phyloP scores from a whole-genome alignment of 305 asterid genomes.

The Fraxinus latifolia region DNA sequence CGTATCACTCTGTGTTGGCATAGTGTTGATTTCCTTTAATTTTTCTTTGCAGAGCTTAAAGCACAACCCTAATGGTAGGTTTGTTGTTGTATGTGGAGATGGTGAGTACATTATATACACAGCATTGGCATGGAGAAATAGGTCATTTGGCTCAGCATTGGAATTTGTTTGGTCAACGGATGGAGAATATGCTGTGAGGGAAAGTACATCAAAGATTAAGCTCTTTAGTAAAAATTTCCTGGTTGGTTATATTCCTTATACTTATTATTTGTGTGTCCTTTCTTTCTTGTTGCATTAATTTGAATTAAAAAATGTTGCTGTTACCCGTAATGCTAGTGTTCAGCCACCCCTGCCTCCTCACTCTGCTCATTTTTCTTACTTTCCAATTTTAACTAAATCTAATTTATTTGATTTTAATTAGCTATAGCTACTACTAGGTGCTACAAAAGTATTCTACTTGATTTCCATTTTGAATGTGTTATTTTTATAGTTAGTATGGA shows the following conservation, averaged over 20 bases:
- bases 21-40: conserved; percentile 11
- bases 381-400: background rate
- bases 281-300: conserved; percentile 1
- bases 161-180: conserved; percentile 95
- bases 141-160: conserved; percentile 91
- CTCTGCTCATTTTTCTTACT: background rate
- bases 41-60: conserved; percentile 69
- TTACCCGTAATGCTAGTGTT: background rate
- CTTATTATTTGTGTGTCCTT: background rate
- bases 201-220: conserved; percentile 86
- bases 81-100: conserved; percentile 95
- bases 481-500: background rate
- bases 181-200: conserved; percentile 96
- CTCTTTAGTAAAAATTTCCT: conserved; percentile 70
- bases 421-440: background rate
- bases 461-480: background rate
- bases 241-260: conserved; percentile 43
- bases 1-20: conserved; percentile 1
- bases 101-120: conserved; percentile 91
- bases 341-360: background rate
- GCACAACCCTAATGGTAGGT: conserved; percentile 98
- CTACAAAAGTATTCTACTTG: background rate
- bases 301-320: background rate
- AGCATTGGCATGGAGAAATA: conserved; percentile 97
- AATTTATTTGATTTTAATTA: background rate